Conservation (phyloP, 768 basidiomycete species). For the Xerocomus brunneocitrinus region DNA sequence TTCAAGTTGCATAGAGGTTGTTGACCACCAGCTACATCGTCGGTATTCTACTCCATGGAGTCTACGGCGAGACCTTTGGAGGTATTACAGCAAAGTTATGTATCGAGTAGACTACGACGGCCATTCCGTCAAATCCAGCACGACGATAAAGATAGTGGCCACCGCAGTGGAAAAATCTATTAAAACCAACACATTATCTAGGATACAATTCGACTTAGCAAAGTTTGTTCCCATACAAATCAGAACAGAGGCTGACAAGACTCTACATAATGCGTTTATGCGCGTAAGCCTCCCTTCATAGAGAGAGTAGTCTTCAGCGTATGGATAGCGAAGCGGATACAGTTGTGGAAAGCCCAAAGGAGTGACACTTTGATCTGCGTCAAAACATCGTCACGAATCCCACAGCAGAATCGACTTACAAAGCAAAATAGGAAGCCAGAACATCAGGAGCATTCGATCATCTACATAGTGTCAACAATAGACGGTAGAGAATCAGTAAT, state of each 20-base stretch:
- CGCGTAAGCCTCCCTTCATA: conserved; percentile 38
- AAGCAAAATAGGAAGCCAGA: conserved; percentile 83
- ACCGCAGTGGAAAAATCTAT: conserved; percentile 2
- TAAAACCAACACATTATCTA: conserved; percentile 5
- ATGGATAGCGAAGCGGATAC: conserved; percentile 49
- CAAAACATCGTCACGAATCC: conserved; percentile 2
- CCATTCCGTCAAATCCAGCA: conserved; percentile 18
- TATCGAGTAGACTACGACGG: conserved; percentile 17
- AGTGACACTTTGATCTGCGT: conserved; percentile 41
- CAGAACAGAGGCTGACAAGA: conserved; percentile 2
- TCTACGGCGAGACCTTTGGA: background rate
- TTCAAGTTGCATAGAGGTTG: conserved; percentile 72
- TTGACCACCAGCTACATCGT: conserved; percentile 7
- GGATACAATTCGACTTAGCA: background rate
- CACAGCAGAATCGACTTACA: conserved; percentile 44
- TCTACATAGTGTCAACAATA: conserved; percentile 37
- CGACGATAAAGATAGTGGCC: conserved; percentile 14
- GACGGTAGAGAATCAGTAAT: background rate
- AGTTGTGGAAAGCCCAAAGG: conserved; percentile 56
- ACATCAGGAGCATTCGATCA: conserved; percentile 79
- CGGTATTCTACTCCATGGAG: background rate
- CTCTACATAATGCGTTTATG: conserved; percentile 15
- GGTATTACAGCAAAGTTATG: conserved; percentile 18
- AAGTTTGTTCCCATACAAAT: background rate
- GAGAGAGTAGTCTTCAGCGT: conserved; percentile 46